Percentiles rank a stretch among this genome's conserved stretches.
Conservation (phyloP, 1,284 basidiomycete species). For the Ustilago xerochloae region DNA sequence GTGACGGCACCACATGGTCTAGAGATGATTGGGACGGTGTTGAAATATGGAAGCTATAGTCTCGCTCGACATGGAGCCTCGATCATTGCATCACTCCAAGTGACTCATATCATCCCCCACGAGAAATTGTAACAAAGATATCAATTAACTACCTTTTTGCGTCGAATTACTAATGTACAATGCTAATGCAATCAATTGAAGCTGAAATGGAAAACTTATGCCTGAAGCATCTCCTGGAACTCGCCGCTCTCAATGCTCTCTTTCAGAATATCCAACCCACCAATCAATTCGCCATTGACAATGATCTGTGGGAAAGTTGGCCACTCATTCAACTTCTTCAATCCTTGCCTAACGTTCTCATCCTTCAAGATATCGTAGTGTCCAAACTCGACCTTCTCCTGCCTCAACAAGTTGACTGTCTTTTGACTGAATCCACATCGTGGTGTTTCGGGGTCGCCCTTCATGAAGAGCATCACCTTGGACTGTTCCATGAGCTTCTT, state of each 20-base stretch:
- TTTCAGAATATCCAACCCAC: constrained; percentile 72
- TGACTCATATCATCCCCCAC: too few species aligned
- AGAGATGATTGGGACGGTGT: constrained; percentile 80
- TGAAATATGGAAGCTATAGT: constrained; percentile 75
- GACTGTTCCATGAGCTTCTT: constrained; percentile 75
- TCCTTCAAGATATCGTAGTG: constrained; percentile 81
- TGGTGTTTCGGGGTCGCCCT: constrained; percentile 84
- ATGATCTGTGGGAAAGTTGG: constrained; percentile 79
- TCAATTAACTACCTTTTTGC: background rate
- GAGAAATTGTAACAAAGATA: background rate
- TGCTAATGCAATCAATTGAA: background rate
- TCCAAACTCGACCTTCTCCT: constrained; percentile 76
- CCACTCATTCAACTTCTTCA: constrained; percentile 85
- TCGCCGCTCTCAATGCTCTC: constrained; percentile 72
- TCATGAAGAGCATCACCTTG: constrained; percentile 93
- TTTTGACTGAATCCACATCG: constrained; percentile 79
- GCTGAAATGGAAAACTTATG: constrained; percentile 1
- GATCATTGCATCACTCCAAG: too few species aligned
- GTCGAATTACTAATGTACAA: constrained; percentile 34
- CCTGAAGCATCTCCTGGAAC: constrained; percentile 74
- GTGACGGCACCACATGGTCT: constrained; percentile 72
- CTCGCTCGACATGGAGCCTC: too few species aligned
- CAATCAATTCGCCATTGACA: constrained; percentile 79
- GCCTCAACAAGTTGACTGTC: constrained; percentile 76
- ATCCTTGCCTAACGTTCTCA: constrained; percentile 78